Conservation (phyloP, 2,329 filamentous ascomycete species). For the Fusarium sp. region DNA sequence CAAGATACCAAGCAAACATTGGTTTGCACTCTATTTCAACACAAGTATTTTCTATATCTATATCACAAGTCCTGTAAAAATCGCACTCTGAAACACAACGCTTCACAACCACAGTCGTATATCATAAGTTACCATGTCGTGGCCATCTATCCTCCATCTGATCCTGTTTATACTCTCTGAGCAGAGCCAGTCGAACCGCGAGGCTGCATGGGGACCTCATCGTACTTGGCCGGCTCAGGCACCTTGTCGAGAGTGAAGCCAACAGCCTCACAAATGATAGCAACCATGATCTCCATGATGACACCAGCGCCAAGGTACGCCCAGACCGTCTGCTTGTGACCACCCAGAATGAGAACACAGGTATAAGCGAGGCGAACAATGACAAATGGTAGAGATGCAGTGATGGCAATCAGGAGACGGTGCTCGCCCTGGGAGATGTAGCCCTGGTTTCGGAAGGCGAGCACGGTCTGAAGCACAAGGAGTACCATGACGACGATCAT, state of each 20-base stretch:
- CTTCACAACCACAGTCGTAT: neutral
- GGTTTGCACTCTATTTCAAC: slow-evolving; percentile 4
- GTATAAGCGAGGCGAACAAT: slow-evolving; percentile 49
- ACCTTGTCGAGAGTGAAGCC: slow-evolving; percentile 47
- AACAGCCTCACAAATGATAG: slow-evolving; percentile 45
- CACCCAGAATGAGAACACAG: slow-evolving; percentile 45
- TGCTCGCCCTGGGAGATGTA: slow-evolving; percentile 63
- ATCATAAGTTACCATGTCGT: neutral
- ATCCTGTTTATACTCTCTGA: neutral
- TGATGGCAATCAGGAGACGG: slow-evolving; percentile 61
- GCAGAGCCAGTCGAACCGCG: neutral
- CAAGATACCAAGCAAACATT: slow-evolving; percentile 23
- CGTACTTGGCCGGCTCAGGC: slow-evolving; percentile 16
- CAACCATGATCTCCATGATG: slow-evolving; percentile 50
- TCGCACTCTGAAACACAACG: neutral
- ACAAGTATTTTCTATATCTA: neutral
- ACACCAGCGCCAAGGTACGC: slow-evolving; percentile 48
- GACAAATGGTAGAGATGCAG: slow-evolving; percentile 50
- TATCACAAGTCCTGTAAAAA: neutral
- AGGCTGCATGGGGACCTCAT: slow-evolving; percentile 9
- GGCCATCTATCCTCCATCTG: neutral
- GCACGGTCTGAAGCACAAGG: slow-evolving; percentile 53
- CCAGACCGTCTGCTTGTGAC: slow-evolving; percentile 45
- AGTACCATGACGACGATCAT: slow-evolving; percentile 55
- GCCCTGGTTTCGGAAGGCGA: slow-evolving; percentile 55